Percentiles rank a stretch among this genome's conserved stretches.
Evolutionary conservation across 2,329 filamentous ascomycete genomes (phyloP).

Genomic region (Alternaria infectoria): DNA sequence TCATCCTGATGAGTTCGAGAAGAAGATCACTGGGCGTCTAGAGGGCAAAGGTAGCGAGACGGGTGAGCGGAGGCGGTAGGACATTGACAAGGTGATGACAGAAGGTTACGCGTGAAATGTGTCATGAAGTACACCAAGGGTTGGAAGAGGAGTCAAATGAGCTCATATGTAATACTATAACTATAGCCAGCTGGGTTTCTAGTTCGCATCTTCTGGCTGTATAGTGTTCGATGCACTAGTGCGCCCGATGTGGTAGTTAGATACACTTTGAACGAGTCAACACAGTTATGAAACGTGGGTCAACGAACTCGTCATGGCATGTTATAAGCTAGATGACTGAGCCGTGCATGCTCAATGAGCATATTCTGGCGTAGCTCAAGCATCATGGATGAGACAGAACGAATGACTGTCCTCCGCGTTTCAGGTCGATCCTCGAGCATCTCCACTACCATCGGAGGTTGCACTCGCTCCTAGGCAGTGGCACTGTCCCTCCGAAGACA

Average conservation of each 20-base stretch:
- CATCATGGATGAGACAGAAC: neutral
- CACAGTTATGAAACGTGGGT: neutral
- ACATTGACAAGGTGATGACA: neutral
- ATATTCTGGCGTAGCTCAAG: neutral
- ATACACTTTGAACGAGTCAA: neutral
- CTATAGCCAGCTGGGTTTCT: neutral
- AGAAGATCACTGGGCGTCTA: constrained; percentile 47
- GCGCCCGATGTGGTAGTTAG: neutral
- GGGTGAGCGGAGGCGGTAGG: neutral
- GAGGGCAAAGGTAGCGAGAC: constrained; percentile 8
- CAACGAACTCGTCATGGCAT: neutral
- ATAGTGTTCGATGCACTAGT: neutral
- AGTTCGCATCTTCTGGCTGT: neutral
- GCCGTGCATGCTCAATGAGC: neutral
- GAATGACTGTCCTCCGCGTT: neutral
- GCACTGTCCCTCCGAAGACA: constrained; percentile 12
- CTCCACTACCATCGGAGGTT: neutral
- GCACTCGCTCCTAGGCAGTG: neutral
- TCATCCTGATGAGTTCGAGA: constrained; percentile 51
- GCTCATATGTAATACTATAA: neutral
- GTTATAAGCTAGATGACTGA: neutral
- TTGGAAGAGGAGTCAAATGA: neutral
- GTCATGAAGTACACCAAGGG: neutral
- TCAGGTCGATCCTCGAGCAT: neutral
- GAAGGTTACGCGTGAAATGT: neutral